These are phyloP conservation scores for Globisporangium cylindrosporum DNA, from an alignment of 352 stramenopile species.

Conservation along the genomic window DNA sequence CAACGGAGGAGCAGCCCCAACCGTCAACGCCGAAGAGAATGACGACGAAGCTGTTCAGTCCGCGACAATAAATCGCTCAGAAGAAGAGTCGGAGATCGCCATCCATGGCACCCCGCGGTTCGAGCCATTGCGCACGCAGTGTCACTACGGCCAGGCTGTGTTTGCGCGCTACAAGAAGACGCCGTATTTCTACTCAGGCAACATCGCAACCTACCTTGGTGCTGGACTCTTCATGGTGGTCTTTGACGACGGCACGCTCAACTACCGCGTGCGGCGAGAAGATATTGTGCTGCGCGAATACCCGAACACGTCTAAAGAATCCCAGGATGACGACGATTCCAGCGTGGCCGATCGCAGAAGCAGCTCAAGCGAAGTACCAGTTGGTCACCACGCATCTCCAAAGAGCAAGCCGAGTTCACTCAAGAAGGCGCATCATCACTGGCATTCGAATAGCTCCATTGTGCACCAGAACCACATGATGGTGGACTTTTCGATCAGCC, in stretches of 20 bases:
- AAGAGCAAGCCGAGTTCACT: conserved; percentile 6
- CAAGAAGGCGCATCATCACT: conserved; percentile 7
- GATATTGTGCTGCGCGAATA: conserved; percentile 52
- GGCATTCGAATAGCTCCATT: conserved; percentile 19
- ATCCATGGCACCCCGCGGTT: conserved; percentile 27
- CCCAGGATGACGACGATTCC: neutral
- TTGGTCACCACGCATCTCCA: neutral
- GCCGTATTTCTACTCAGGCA: conserved; percentile 76
- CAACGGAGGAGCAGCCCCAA: neutral
- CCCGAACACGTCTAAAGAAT: neutral
- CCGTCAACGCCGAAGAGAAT: neutral
- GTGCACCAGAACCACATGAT: conserved; percentile 26
- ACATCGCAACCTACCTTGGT: conserved; percentile 73
- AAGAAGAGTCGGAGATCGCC: neutral
- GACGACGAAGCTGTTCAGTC: neutral
- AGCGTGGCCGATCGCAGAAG: neutral
- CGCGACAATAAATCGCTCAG: neutral
- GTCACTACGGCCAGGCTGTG: conserved; percentile 59
- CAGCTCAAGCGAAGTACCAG: neutral
- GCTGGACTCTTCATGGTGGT: conserved; percentile 73
- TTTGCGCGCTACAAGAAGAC: conserved; percentile 71
- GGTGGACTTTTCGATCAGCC: conserved; percentile 47
- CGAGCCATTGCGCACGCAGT: conserved; percentile 51
- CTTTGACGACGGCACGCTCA: conserved; percentile 71
- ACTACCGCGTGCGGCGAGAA: conserved; percentile 65